Percentiles rank a stretch among this genome's conserved stretches.
These are phyloP conservation scores for Porcisia hertigi DNA, from an alignment of 208 protist species.

Conservation along the genomic window DNA sequence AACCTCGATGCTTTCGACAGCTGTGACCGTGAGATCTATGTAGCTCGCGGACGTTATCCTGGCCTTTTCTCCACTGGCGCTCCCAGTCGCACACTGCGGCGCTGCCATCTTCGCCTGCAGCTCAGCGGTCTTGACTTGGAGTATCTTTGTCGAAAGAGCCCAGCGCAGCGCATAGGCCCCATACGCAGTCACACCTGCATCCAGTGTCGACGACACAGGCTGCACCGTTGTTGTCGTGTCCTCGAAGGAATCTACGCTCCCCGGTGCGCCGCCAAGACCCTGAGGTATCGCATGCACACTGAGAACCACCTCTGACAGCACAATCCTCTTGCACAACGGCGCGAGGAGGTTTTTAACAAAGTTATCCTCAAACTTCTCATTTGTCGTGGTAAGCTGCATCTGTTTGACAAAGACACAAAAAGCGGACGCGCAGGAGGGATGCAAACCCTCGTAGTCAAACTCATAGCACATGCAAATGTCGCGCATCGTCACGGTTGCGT, in stretches of 20 bases:
- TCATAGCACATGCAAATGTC: conserved; percentile 63
- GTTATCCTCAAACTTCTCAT: conserved; percentile 49
- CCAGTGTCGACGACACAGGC: not conserved
- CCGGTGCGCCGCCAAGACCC: not conserved
- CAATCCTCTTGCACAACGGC: conserved; percentile 18
- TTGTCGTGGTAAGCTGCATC: conserved; percentile 44
- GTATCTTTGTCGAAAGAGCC: conserved; percentile 14
- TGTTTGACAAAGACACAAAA: conserved; percentile 47
- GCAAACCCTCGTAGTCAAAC: conserved; percentile 71
- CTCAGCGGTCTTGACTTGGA: conserved; percentile 16
- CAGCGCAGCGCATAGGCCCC: conserved; percentile 21
- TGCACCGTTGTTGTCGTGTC: too few species aligned
- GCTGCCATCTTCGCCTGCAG: conserved; percentile 27
- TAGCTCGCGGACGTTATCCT: conserved; percentile 14
- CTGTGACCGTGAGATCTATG: conserved; percentile 21
- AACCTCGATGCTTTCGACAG: conserved; percentile 22
- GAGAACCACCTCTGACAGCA: conserved; percentile 14
- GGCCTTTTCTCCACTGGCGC: conserved; percentile 12
- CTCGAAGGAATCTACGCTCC: too few species aligned
- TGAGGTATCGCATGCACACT: conserved; percentile 20
- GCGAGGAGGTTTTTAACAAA: conserved; percentile 33
- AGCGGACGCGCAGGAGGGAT: conserved; percentile 45
- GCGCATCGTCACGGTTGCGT: conserved; percentile 47
- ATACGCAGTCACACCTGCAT: not conserved
- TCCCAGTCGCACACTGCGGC: conserved; percentile 4